Percentiles rank a stretch among this genome's conserved stretches.
Evolutionary conservation across 202 grass and related monocot genomes (phyloP).

Genomic region (Elaeis oleifera): DNA sequence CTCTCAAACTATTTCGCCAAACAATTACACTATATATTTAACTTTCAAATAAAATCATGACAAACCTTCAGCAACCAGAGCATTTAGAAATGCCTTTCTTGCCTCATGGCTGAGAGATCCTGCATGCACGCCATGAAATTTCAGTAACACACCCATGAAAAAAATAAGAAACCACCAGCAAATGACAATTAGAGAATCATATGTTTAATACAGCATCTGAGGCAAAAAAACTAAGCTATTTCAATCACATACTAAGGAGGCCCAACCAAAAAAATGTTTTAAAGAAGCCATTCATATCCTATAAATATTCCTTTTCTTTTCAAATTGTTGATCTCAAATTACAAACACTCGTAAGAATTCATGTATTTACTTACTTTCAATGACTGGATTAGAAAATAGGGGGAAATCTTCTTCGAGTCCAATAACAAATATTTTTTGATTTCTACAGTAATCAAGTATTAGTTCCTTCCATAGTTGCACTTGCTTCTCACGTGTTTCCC

Average conservation of each 20-base stretch:
- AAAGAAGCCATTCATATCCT: too few relatives aligned
- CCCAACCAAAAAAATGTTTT: too few relatives aligned
- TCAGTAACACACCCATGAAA: not conserved
- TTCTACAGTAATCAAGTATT: constrained; percentile 87
- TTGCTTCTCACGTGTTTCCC: constrained; percentile 81
- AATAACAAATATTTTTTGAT: constrained; percentile 68
- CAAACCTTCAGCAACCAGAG: constrained; percentile 75
- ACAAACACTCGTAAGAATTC: too few relatives aligned
- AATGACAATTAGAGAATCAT: not conserved
- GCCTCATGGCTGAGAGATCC: constrained; percentile 93
- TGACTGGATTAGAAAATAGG: constrained; percentile 76
- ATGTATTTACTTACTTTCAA: constrained; percentile 55
- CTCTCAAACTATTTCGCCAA: not conserved
- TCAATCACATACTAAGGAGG: too few relatives aligned
- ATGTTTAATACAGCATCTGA: too few relatives aligned
- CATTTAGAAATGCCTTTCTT: constrained; percentile 74
- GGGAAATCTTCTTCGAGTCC: constrained; percentile 84
- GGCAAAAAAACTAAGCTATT: too few relatives aligned
- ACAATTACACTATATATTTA: not conserved
- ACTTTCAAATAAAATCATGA: not conserved
- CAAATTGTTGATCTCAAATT: too few relatives aligned
- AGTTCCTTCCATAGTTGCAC: constrained; percentile 92
- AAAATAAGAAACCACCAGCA: not conserved
- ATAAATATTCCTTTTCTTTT: too few relatives aligned
- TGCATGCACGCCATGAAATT: constrained; percentile 33